phyloP scores from a whole-genome alignment of 306 rosid genomes.

The Sesbania bispinosa region DNA sequence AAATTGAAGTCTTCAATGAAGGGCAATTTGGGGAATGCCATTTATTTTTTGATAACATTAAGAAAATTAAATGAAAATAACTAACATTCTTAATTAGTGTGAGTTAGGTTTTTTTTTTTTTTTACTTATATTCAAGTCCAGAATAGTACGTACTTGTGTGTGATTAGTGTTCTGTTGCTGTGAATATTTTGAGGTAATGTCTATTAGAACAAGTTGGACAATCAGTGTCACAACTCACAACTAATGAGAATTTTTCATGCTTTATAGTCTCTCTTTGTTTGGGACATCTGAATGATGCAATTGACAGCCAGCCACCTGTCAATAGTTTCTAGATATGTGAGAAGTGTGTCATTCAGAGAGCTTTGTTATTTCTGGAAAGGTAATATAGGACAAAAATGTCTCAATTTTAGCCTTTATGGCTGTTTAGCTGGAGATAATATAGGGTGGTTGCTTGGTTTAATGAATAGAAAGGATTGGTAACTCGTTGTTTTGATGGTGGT shows the following conservation, averaged over 20 bases:
- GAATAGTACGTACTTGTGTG: too few relatives aligned
- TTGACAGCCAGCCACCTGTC: not conserved
- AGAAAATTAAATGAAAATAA: too few relatives aligned
- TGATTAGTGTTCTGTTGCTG: not conserved
- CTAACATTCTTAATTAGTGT: too few relatives aligned
- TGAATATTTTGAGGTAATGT: not conserved
- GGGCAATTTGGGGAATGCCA: too few relatives aligned
- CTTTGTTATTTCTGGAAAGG: not conserved
- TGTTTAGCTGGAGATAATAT: not conserved
- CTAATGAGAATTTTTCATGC: not conserved
- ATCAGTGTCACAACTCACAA: not conserved
- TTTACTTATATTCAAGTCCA: too few relatives aligned
- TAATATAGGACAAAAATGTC: not conserved
- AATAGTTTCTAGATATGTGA: not conserved
- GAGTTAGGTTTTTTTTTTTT: too few relatives aligned
- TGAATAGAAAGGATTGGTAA: not conserved
- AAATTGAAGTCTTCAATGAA: too few relatives aligned
- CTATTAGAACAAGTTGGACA: not conserved
- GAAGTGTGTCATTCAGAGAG: not conserved
- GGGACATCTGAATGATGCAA: not conserved
- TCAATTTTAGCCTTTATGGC: not conserved
- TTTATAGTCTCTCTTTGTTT: not conserved
- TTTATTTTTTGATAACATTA: too few relatives aligned
- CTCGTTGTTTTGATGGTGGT: not conserved
- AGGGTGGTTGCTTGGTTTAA: not conserved